phyloP scores from a whole-genome alignment of 257 asterid species.

The Fraxinus excelsior region DNA sequence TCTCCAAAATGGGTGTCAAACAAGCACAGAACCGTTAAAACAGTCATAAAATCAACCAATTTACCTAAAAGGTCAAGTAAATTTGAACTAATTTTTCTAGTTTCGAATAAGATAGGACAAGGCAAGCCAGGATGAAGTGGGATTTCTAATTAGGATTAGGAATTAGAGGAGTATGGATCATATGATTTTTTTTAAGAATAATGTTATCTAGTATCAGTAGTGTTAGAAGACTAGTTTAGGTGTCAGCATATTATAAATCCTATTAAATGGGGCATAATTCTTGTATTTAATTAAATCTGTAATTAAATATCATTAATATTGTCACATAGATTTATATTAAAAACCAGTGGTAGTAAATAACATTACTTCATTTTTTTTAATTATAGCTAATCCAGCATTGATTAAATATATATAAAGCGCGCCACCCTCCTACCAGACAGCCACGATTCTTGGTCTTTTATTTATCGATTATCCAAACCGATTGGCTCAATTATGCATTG shows the following conservation, averaged over 20 bases:
- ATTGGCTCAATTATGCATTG: constrained; percentile 11
- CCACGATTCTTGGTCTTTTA: constrained; percentile 7
- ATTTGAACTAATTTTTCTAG: too few relatives aligned
- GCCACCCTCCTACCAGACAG: constrained; percentile 14
- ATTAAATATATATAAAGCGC: background rate
- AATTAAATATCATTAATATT: too few relatives aligned
- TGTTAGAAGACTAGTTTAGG: too few relatives aligned
- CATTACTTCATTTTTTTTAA: background rate
- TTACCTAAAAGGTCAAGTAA: background rate
- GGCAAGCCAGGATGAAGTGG: background rate
- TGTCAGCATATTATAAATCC: too few relatives aligned
- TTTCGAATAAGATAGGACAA: background rate
- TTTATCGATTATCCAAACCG: constrained; percentile 19
- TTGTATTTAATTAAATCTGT: too few relatives aligned
- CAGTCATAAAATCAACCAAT: background rate
- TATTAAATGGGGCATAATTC: too few relatives aligned
- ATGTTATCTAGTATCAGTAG: too few relatives aligned
- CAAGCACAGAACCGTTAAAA: background rate
- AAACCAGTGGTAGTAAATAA: too few relatives aligned
- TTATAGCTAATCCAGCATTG: background rate
- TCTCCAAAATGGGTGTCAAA: too few relatives aligned
- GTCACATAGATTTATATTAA: too few relatives aligned
- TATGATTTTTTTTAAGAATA: background rate
- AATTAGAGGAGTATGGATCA: background rate
- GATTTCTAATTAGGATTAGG: background rate